Percentiles rank a stretch among this genome's conserved stretches.
Evolutionary conservation across 2,329 filamentous ascomycete species (phyloP).

Genomic region (Zasmidium cellare): DNA sequence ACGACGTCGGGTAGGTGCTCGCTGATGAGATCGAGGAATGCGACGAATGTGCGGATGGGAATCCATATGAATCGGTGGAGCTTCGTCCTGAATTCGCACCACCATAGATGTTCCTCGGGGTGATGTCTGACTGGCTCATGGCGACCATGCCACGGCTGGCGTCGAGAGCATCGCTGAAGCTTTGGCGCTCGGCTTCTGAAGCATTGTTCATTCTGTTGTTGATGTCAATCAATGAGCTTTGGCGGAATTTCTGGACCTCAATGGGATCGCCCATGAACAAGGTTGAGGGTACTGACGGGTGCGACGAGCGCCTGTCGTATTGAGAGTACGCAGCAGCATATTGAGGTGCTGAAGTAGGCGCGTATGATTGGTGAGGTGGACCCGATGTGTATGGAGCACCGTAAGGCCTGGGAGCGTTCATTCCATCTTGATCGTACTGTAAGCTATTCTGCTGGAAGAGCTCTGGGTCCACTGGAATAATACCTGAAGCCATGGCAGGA

Average conservation of each 20-base stretch:
- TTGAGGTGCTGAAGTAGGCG: constrained; percentile 67
- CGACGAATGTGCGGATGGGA: constrained; percentile 78
- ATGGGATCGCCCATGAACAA: constrained; percentile 50
- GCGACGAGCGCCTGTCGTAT: constrained; percentile 72
- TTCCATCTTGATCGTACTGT: constrained; percentile 67
- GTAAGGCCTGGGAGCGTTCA: constrained; percentile 67
- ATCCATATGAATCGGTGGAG: constrained; percentile 85
- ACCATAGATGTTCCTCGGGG: constrained; percentile 85
- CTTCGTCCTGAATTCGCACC: constrained; percentile 62
- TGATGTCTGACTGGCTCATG: constrained; percentile 82
- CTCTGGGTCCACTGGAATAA: constrained; percentile 61
- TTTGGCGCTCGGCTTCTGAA: constrained; percentile 61
- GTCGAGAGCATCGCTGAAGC: constrained; percentile 86
- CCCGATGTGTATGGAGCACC: constrained; percentile 69
- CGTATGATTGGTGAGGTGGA: constrained; percentile 68
- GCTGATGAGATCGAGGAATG: constrained; percentile 87
- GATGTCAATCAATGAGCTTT: constrained; percentile 66
- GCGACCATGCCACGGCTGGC: constrained; percentile 93
- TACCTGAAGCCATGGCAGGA: constrained; percentile 68
- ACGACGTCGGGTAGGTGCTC: constrained; percentile 79
- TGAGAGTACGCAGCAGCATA: constrained; percentile 64
- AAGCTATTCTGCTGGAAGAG: constrained; percentile 64
- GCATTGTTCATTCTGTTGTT: constrained; percentile 55
- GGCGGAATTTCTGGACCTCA: constrained; percentile 52
- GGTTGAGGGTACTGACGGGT: constrained; percentile 71